Evolutionary conservation across 1,284 basidiomycete species (phyloP).

Genomic region (Ceratorhiza oryzae-sativae): DNA sequence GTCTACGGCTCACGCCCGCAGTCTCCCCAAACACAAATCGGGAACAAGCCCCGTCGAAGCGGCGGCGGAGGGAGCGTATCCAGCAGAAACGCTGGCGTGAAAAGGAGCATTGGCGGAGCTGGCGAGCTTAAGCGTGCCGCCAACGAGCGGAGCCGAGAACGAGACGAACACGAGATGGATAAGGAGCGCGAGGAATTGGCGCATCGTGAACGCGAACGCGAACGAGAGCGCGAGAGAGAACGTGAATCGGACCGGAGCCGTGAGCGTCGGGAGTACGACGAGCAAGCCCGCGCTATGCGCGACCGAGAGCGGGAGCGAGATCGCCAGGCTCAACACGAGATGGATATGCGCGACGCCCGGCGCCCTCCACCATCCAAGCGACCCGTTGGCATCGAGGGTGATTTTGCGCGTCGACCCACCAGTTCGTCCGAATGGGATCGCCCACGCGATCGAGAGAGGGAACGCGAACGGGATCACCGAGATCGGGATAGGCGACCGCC

Average conservation of each 20-base stretch:
- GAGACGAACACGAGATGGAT: constrained; percentile 21
- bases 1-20: constrained; percentile 28
- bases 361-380: not conserved
- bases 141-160: constrained; percentile 23
- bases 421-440: constrained; percentile 10
- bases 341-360: constrained; percentile 13
- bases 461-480: not conserved
- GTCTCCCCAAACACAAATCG: constrained; percentile 12
- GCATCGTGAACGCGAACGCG: constrained; percentile 12
- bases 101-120: constrained; percentile 12
- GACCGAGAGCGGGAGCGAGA: constrained; percentile 21
- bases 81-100: not conserved
- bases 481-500: not conserved
- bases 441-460: not conserved
- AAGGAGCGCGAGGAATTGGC: not conserved
- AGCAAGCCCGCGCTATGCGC: constrained; percentile 6
- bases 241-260: constrained; percentile 3
- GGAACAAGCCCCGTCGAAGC: constrained; percentile 14
- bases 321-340: constrained; percentile 13
- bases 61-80: constrained; percentile 1
- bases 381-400: constrained; percentile 1
- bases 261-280: constrained; percentile 16
- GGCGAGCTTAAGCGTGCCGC: not conserved
- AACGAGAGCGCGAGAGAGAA: constrained; percentile 15
- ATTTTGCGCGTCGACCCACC: constrained; percentile 11